Percentiles rank a stretch among this genome's conserved stretches.
Conservation (phyloP, 352 stramenopile genomes). For the Phytophthora tentaculata region DNA sequence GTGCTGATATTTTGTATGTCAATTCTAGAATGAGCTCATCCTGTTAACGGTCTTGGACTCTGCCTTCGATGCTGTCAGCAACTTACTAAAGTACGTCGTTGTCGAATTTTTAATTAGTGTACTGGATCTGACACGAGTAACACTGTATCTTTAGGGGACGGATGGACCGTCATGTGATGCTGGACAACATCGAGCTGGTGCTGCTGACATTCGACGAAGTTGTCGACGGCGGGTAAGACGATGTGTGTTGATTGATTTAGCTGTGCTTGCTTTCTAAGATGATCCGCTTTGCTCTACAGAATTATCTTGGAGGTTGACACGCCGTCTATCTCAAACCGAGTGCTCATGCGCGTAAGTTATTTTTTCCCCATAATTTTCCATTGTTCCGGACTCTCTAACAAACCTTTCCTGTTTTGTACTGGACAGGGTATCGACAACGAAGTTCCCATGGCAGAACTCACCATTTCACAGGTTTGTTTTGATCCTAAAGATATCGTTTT, state of each 20-base stretch:
- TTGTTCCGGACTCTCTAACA: neutral
- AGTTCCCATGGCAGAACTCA: conserved; percentile 86
- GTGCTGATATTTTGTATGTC: no score
- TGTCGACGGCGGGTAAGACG: conserved; percentile 84
- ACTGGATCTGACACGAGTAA: conserved; percentile 8
- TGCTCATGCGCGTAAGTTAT: conserved; percentile 88
- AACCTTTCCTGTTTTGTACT: conserved; percentile 15
- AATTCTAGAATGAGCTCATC: conserved; percentile 59
- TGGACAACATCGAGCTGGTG: conserved; percentile 93
- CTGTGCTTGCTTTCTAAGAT: conserved; percentile 8
- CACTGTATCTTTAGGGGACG: conserved; percentile 57
- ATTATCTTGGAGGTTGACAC: conserved; percentile 91
- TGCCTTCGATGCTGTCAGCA: conserved; percentile 86
- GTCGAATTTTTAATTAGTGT: neutral
- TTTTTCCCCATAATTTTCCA: no score
- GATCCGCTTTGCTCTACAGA: conserved; percentile 32
- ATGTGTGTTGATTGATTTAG: neutral
- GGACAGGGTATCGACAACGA: conserved; percentile 87
- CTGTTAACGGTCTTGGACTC: conserved; percentile 86
- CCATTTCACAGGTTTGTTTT: conserved; percentile 78
- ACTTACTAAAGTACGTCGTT: conserved; percentile 85
- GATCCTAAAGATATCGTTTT: no score
- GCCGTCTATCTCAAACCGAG: conserved; percentile 89
- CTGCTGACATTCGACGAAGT: conserved; percentile 92
- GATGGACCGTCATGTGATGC: conserved; percentile 88